Conservation (phyloP, 306 rosid species). For the Arachis stenosperma region DNA sequence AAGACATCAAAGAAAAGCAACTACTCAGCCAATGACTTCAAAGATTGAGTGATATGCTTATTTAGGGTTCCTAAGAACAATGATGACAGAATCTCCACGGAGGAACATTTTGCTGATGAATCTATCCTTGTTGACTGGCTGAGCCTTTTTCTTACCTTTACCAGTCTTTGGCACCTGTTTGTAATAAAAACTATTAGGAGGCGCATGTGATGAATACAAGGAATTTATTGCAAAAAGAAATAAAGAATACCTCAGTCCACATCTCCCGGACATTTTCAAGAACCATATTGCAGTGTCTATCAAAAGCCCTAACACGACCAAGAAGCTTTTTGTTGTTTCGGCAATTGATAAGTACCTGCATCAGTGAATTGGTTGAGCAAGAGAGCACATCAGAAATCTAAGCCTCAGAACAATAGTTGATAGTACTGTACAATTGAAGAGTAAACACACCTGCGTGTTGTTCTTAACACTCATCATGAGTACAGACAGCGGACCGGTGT, state of each 20-base stretch:
- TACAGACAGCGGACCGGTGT: slow-evolving; percentile 88
- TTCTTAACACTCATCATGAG: slow-evolving; percentile 97
- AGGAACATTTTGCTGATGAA: slow-evolving; percentile 95
- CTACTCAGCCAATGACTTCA: slow-evolving; percentile 13
- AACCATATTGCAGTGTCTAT: slow-evolving; percentile 96
- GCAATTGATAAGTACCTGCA: slow-evolving; percentile 85
- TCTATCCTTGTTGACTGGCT: slow-evolving; percentile 88
- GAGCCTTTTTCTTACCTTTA: slow-evolving; percentile 90
- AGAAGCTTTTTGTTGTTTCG: slow-evolving; percentile 88
- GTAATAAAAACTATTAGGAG: background rate
- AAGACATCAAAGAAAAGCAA: background rate
- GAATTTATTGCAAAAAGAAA: background rate
- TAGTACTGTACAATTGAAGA: background rate
- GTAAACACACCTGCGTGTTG: slow-evolving; percentile 71
- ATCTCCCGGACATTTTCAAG: slow-evolving; percentile 95
- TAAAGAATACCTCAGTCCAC: slow-evolving; percentile 89
- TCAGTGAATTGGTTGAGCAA: background rate
- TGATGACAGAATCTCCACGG: slow-evolving; percentile 86
- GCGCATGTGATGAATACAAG: background rate
- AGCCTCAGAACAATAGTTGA: background rate
- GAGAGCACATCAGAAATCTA: background rate
- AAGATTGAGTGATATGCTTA: slow-evolving; percentile 36
- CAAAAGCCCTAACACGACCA: slow-evolving; percentile 93
- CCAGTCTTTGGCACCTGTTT: slow-evolving; percentile 86
- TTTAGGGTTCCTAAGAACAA: slow-evolving; percentile 92